Evolutionary conservation across 371 early-diverging fungal genomes (phyloP).

Genomic region (Nematocida sp.): DNA sequence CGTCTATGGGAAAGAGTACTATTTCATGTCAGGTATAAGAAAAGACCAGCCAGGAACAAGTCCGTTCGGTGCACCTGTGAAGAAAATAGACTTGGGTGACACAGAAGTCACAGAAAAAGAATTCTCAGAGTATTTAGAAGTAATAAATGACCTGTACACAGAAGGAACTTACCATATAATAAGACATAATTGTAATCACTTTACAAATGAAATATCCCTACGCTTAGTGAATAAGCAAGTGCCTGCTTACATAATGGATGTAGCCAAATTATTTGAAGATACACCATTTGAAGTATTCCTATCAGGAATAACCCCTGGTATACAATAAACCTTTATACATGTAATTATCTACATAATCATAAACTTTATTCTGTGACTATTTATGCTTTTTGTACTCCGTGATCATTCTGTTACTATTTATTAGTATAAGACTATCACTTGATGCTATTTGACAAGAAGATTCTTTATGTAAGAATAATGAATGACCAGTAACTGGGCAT

Average conservation of each 20-base stretch:
- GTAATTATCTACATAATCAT: not conserved
- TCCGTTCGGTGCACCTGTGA: constrained; percentile 53
- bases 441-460: not conserved
- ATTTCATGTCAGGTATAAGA: constrained; percentile 75
- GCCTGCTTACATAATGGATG: constrained; percentile 68
- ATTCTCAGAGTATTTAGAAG: constrained; percentile 60
- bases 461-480: not conserved
- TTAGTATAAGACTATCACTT: not conserved
- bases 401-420: not conserved
- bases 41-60: constrained; percentile 54
- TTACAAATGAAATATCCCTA: constrained; percentile 59
- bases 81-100: constrained; percentile 59
- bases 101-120: constrained; percentile 55
- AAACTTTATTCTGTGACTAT: not conserved
- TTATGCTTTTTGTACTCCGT: too few relatives aligned
- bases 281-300: constrained; percentile 45
- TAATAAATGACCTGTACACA: constrained; percentile 48
- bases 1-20: constrained; percentile 79
- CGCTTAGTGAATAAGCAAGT: constrained; percentile 62
- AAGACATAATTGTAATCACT: constrained; percentile 70
- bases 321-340: not conserved
- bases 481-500: constrained; percentile 29
- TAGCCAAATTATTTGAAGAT: constrained; percentile 55
- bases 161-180: constrained; percentile 66
- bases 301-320: constrained; percentile 4